Conservation (phyloP, 352 stramenopile genomes). For the Pythium coloratum region DNA sequence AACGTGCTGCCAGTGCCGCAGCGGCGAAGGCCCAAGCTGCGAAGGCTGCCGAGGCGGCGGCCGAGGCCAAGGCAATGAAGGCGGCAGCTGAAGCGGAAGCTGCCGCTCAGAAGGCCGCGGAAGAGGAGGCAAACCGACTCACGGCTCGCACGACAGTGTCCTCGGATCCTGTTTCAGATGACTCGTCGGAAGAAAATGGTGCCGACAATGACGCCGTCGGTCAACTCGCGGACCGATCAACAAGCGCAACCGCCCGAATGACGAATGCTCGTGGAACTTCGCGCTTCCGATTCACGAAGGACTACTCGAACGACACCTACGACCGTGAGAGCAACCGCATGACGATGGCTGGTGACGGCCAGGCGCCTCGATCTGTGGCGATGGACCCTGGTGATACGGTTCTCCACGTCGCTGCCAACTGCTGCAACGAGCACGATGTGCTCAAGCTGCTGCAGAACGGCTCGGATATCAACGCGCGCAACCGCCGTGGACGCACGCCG, state of each 20-base stretch:
- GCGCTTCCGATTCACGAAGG: slow-evolving; percentile 83
- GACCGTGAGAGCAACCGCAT: slow-evolving; percentile 28
- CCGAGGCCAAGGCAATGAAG: slow-evolving; percentile 5
- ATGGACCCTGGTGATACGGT: slow-evolving; percentile 88
- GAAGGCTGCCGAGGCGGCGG: slow-evolving; percentile 17
- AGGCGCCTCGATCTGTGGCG: slow-evolving; percentile 69
- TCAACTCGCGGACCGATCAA: slow-evolving; percentile 18
- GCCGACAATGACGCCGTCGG: slow-evolving; percentile 3
- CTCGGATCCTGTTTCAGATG: slow-evolving; percentile 73
- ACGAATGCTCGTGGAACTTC: slow-evolving; percentile 41
- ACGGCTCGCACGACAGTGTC: slow-evolving; percentile 55
- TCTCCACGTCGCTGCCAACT: slow-evolving; percentile 84
- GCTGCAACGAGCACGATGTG: slow-evolving; percentile 85
- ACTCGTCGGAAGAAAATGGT: slow-evolving; percentile 53
- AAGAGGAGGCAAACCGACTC: slow-evolving; percentile 59
- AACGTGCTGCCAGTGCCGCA: slow-evolving; percentile 36
- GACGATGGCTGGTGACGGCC: slow-evolving; percentile 30
- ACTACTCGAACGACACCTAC: slow-evolving; percentile 57
- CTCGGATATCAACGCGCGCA: slow-evolving; percentile 83
- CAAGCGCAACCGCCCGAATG: slow-evolving; percentile 15
- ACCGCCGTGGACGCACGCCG: slow-evolving; percentile 74
- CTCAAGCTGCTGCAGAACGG: slow-evolving; percentile 85
- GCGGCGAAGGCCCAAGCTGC: slow-evolving; percentile 13
- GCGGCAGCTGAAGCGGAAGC: slow-evolving; percentile 19
- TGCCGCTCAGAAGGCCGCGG: slow-evolving; percentile 25